These are phyloP conservation scores for Ophiostoma triangulosporum DNA, from an alignment of 2,329 filamentous ascomycete genomes.

Conservation along the genomic window DNA sequence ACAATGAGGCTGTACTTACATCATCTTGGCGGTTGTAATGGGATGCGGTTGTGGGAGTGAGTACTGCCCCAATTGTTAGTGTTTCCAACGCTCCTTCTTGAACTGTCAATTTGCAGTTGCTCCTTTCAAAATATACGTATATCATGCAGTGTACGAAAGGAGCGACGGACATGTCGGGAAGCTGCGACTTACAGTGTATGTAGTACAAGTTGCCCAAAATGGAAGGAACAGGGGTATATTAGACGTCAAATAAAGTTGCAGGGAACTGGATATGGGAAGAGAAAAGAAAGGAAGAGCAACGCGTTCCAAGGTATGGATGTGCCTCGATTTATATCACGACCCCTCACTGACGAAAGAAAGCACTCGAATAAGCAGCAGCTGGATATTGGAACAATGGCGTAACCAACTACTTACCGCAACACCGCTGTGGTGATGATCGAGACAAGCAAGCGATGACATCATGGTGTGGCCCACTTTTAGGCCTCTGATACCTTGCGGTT, in stretches of 20 bases:
- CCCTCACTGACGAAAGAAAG: neutral
- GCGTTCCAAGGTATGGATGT: neutral
- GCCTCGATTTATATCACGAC: constrained; percentile 1
- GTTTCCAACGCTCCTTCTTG: constrained; percentile 9
- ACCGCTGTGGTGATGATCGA: constrained; percentile 1
- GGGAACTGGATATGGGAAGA: neutral
- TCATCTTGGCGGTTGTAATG: constrained; percentile 9
- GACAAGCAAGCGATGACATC: constrained; percentile 7
- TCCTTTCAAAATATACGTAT: neutral
- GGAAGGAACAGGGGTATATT: constrained; percentile 7
- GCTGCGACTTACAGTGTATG: constrained; percentile 6
- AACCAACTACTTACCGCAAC: neutral
- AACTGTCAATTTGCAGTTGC: neutral
- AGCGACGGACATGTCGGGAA: constrained; percentile 5
- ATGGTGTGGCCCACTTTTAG: constrained; percentile 4
- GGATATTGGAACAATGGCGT: neutral
- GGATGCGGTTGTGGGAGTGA: neutral
- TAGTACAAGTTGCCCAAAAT: neutral
- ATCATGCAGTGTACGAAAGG: neutral
- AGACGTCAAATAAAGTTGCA: neutral
- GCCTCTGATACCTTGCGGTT: neutral
- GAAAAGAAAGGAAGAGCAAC: constrained; percentile 1
- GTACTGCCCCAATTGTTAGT: neutral
- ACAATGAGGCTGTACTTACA: constrained; percentile 5
- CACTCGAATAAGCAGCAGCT: neutral